Evolutionary conservation across 257 asterid genomes (phyloP).

Genomic region (Cinchona pubescens): DNA sequence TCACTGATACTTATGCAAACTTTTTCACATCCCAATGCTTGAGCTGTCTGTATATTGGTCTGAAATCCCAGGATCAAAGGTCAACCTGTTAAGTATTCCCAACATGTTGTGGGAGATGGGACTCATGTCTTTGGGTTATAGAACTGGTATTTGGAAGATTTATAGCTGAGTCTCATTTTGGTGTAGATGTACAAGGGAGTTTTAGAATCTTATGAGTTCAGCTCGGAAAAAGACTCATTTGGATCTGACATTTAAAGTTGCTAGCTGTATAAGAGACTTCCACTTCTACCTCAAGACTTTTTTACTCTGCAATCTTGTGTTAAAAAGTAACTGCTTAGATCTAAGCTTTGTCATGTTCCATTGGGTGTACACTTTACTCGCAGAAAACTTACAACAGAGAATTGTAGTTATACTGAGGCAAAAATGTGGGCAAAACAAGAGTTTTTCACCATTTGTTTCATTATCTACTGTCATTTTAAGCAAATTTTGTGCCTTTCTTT

Average conservation of each 20-base stretch:
- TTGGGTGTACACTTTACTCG: neutral
- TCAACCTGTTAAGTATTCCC: slow-evolving; percentile 78
- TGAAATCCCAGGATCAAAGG: slow-evolving; percentile 94
- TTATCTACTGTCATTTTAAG: neutral
- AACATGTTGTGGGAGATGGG: slow-evolving; percentile 97
- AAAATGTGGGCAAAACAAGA: neutral
- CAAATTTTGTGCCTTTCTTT: neutral
- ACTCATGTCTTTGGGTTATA: slow-evolving; percentile 82
- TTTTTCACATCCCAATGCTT: slow-evolving; percentile 60
- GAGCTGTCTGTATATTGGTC: slow-evolving; percentile 88
- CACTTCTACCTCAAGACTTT: neutral
- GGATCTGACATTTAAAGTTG: neutral
- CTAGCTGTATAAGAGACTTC: neutral
- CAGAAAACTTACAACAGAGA: neutral
- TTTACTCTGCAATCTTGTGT: neutral
- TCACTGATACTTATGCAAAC: slow-evolving; percentile 77
- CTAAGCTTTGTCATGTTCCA: neutral
- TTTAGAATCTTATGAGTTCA: neutral
- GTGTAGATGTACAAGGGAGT: neutral
- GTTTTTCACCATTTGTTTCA: neutral
- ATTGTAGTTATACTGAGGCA: neutral
- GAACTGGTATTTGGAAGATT: slow-evolving; percentile 83
- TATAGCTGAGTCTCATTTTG: slow-evolving; percentile 31
- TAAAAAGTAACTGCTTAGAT: neutral
- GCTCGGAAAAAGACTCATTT: neutral